Evolutionary conservation across 108 stramenopile genomes (phyloP).

Genomic region (Nannochloropsis gaditana): DNA sequence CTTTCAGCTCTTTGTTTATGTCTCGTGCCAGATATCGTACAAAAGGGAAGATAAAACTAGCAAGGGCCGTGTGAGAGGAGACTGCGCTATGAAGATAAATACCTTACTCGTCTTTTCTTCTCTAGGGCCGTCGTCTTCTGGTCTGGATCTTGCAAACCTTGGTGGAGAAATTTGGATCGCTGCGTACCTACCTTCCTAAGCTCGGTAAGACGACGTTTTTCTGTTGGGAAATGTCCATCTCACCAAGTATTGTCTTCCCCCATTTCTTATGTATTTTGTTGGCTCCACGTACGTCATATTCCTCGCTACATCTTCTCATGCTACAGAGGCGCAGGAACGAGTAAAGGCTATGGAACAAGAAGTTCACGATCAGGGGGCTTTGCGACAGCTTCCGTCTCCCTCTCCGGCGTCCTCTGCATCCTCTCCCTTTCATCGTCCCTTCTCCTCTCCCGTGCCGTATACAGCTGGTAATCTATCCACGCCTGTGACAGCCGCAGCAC

Average conservation of each 20-base stretch:
- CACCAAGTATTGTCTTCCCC: background rate
- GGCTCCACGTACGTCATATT: background rate
- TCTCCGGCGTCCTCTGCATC: background rate
- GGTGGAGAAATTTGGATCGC: conserved; percentile 70
- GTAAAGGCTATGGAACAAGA: background rate
- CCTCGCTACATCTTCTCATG: background rate
- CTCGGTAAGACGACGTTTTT: background rate
- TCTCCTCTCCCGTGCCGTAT: background rate
- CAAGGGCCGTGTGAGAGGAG: too few relatives aligned
- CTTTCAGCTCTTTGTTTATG: too few relatives aligned
- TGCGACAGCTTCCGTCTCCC: background rate
- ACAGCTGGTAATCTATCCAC: too few relatives aligned
- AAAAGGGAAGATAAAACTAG: too few relatives aligned
- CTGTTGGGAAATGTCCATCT: too few relatives aligned
- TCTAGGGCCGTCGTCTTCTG: background rate
- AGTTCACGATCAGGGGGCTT: background rate
- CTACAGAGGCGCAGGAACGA: background rate
- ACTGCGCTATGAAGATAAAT: too few relatives aligned
- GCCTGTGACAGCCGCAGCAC: too few relatives aligned
- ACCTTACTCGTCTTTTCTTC: background rate
- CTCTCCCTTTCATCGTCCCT: background rate
- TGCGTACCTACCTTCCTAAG: conserved; percentile 56
- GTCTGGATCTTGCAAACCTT: conserved; percentile 45
- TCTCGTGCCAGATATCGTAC: too few relatives aligned
- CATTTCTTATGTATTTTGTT: background rate